Evolutionary conservation across 768 basidiomycete species (phyloP).

Genomic region (Termitomyces titanicus): DNA sequence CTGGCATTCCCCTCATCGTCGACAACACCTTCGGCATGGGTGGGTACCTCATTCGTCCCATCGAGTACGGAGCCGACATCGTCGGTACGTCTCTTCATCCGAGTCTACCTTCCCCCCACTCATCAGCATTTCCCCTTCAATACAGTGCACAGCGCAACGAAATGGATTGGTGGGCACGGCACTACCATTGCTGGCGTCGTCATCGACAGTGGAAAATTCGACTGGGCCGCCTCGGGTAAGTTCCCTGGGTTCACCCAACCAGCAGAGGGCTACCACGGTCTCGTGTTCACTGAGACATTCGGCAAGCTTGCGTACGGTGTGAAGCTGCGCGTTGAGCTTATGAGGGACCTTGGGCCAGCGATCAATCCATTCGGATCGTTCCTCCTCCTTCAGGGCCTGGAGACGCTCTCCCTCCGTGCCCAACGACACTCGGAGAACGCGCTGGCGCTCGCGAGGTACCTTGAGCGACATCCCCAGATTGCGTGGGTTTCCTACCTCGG

Average conservation of each 20-base stretch:
- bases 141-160: slow-evolving; percentile 70
- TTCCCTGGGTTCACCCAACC: slow-evolving; percentile 77
- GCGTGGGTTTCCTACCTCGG: slow-evolving; percentile 81
- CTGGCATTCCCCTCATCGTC: slow-evolving; percentile 69
- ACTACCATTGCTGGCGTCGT: slow-evolving; percentile 77
- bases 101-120: neutral
- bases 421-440: slow-evolving; percentile 56
- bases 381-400: slow-evolving; percentile 62
- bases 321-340: slow-evolving; percentile 49
- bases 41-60: slow-evolving; percentile 44
- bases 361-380: slow-evolving; percentile 74
- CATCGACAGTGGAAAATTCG: slow-evolving; percentile 70
- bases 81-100: slow-evolving; percentile 35
- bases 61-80: slow-evolving; percentile 71
- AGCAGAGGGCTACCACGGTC: slow-evolving; percentile 72
- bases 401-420: neutral
- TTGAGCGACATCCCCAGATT: slow-evolving; percentile 61
- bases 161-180: slow-evolving; percentile 83
- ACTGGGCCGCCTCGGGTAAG: slow-evolving; percentile 63
- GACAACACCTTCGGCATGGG: slow-evolving; percentile 68
- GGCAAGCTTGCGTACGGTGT: slow-evolving; percentile 59
- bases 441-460: slow-evolving; percentile 57
- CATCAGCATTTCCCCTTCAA: no score
- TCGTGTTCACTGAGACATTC: slow-evolving; percentile 63
- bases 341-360: slow-evolving; percentile 66